These are phyloP conservation scores for Picochlorum sp. DNA, from an alignment of 139 green algal genomes.

Conservation along the genomic window DNA sequence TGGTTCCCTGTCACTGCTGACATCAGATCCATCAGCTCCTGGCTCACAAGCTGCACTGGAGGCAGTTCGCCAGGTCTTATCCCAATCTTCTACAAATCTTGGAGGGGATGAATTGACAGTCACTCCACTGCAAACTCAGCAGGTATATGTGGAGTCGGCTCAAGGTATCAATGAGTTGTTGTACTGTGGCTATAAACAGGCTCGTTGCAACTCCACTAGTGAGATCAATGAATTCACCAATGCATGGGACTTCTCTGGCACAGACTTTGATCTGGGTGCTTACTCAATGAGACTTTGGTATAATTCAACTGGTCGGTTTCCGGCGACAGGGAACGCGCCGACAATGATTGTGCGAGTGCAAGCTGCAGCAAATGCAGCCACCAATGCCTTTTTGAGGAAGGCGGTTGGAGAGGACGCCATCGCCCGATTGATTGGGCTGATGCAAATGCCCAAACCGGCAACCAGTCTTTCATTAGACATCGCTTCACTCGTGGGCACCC, in stretches of 20 bases:
- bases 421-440: slow-evolving; percentile 28
- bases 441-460: slow-evolving; percentile 40
- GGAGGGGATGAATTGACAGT: not conserved
- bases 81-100: too few species aligned
- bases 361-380: slow-evolving; percentile 25
- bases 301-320: slow-evolving; percentile 26
- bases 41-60: not conserved
- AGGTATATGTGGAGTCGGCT: not conserved
- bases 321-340: not conserved
- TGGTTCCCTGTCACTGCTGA: not conserved
- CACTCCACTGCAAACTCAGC: not conserved
- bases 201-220: slow-evolving; percentile 7
- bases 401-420: slow-evolving; percentile 6
- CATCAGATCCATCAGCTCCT: not conserved
- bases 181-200: slow-evolving; percentile 49
- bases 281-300: slow-evolving; percentile 29
- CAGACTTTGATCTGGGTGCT: not conserved
- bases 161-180: slow-evolving; percentile 23
- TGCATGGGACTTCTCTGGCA: slow-evolving; percentile 30
- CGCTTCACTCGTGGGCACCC: slow-evolving; percentile 54
- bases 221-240: slow-evolving; percentile 4
- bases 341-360: slow-evolving; percentile 8
- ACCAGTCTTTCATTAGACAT: slow-evolving; percentile 64
- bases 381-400: slow-evolving; percentile 31
- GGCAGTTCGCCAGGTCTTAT: too few species aligned